Conservation (phyloP, 2,329 filamentous ascomycete genomes). For the Ceratocystis diversiconidia region DNA sequence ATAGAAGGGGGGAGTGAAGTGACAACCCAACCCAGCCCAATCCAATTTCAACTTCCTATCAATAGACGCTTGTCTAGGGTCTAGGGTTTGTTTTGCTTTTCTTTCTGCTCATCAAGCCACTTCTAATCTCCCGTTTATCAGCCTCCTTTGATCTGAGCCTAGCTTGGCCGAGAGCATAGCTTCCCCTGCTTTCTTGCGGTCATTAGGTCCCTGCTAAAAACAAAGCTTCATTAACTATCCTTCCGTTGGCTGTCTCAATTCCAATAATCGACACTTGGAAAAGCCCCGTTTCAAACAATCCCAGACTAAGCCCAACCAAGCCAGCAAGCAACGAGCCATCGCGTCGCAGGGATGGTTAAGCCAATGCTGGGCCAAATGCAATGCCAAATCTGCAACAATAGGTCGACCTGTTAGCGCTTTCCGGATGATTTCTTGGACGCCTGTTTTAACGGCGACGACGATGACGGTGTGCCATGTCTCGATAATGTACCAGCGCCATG, state of each 20-base stretch:
- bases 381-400: neutral
- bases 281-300: neutral
- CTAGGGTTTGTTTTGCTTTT: neutral
- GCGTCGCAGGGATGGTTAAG: neutral
- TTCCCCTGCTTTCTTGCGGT: no score
- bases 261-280: neutral
- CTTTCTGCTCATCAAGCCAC: neutral
- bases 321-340: neutral
- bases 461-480: neutral
- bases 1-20: no score
- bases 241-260: neutral
- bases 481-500: neutral
- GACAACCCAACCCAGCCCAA: no score
- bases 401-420: neutral
- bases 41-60: no score
- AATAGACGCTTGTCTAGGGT: neutral
- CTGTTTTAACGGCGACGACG: neutral
- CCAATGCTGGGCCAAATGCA: neutral
- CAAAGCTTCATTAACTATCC: neutral
- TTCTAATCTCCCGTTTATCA: neutral
- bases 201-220: neutral
- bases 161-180: neutral
- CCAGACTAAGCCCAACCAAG: neutral
- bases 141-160: neutral
- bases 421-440: neutral